Conservation (phyloP, 306 rosid genomes). For the Boehmeria nivea region DNA sequence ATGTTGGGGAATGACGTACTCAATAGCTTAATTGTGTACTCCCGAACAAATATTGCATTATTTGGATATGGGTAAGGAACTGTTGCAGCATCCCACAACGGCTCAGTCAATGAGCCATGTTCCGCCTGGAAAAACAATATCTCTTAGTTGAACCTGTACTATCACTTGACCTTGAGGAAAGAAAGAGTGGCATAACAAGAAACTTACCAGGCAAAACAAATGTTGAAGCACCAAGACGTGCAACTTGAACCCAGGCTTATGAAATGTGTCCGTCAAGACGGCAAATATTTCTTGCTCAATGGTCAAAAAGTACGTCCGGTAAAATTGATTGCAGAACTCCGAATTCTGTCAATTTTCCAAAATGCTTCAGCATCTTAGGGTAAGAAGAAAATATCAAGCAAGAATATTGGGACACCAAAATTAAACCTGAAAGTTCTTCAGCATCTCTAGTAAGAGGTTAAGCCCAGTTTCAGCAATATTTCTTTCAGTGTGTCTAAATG, state of each 20-base stretch:
- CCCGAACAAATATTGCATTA: slow-evolving; percentile 72
- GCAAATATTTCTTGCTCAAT: slow-evolving; percentile 94
- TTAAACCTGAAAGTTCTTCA: slow-evolving; percentile 82
- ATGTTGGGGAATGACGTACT: slow-evolving; percentile 94
- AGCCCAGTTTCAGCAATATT: slow-evolving; percentile 95
- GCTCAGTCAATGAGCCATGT: slow-evolving; percentile 76
- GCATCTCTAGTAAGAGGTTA: slow-evolving; percentile 70
- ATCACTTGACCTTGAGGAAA: not conserved
- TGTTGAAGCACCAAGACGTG: slow-evolving; percentile 98
- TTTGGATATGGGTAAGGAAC: slow-evolving; percentile 55
- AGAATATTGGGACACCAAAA: no score
- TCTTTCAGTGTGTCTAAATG: slow-evolving; percentile 95
- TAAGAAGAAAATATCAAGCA: not conserved
- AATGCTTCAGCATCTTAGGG: not conserved
- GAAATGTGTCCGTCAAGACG: slow-evolving; percentile 90
- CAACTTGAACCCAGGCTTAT: slow-evolving; percentile 97
- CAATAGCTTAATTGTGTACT: slow-evolving; percentile 82
- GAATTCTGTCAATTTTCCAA: slow-evolving; percentile 49
- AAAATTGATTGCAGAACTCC: slow-evolving; percentile 93
- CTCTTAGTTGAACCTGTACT: not conserved
- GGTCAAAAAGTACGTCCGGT: slow-evolving; percentile 62
- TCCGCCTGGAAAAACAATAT: slow-evolving; percentile 51
- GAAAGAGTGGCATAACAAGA: slow-evolving; percentile 1
- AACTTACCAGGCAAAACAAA: slow-evolving; percentile 75
- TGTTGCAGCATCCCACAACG: slow-evolving; percentile 76